Conservation (phyloP, 768 basidiomycete species). For the Cystobasidium tubakii region DNA sequence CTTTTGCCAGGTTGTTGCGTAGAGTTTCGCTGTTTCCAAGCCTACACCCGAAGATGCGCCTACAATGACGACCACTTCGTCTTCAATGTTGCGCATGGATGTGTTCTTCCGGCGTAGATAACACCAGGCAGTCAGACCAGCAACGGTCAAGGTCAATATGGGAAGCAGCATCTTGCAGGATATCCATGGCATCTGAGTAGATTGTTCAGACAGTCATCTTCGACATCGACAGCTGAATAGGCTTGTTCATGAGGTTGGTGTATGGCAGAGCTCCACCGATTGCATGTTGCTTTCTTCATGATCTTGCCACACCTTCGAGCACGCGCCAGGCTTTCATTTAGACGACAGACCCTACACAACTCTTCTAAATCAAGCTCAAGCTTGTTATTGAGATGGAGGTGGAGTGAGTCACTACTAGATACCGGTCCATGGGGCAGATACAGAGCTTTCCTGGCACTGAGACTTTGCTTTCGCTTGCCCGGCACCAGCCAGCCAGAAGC, state of each 20-base stretch:
- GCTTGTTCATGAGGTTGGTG: background rate
- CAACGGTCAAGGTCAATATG: background rate
- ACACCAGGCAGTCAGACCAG: background rate
- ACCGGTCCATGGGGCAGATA: too few species aligned
- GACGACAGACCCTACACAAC: background rate
- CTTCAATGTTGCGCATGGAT: background rate
- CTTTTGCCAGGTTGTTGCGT: background rate
- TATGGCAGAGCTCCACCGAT: background rate
- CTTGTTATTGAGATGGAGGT: background rate
- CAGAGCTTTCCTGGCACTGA: background rate
- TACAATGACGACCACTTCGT: constrained; percentile 26
- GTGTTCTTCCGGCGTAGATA: background rate
- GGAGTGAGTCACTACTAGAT: background rate
- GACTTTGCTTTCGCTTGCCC: background rate
- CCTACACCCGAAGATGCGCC: constrained; percentile 33
- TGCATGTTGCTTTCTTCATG: background rate
- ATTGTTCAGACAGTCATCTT: background rate
- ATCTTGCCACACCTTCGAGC: background rate
- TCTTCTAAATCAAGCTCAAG: too few species aligned
- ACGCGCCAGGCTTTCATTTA: background rate
- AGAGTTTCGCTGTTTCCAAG: background rate
- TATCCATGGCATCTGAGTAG: background rate
- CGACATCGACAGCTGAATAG: too few species aligned
- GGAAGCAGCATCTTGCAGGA: background rate
- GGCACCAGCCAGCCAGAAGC: constrained; percentile 11